Evolutionary conservation across 2,329 filamentous ascomycete genomes (phyloP), one percentile per base, ranked within the genome.

Genomic region (Neoascochyta sp.): DNA sequence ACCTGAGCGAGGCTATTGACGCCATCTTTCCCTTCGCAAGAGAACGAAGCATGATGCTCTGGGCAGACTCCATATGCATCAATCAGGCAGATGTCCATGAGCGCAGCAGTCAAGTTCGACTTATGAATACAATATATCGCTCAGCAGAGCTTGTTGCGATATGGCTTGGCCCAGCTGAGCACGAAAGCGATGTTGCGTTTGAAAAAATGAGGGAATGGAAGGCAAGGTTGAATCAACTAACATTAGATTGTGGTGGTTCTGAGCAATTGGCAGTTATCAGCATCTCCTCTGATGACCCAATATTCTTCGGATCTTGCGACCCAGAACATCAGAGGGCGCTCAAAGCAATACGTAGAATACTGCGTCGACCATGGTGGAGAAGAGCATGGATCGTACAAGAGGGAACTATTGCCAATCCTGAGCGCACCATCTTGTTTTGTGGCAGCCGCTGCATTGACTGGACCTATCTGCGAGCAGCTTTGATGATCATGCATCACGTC

Each of bases 41-140:
- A n/a, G n/a, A n/a, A n/a, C n/a, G n/a, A n/a, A n/a, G n/a, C n/a
- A n/a, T 27, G n/a, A 25, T 29, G 17, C 4, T 21, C 22, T 31
- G 32, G 35, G 24, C 32, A 7, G 31, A 39, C 15, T 24, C 23
- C 3, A 18, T n/a, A n/a, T 28, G 26, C n/a, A 34, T 34, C 10
- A 27, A 39, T 20, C 30, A 39, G 13, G n/a, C n/a, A 7, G 23
- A 34, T 14, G 16, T 39, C 5, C 9, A 24, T 15, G 30, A 39
- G 24, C 27, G 35, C 15, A 17, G 26, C 23, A 30, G 13, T 9
- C 24, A 29, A 24, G 20, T 41, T 6, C 34, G 34, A 4, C 29
- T 37, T 10, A 37, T 41, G 38, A 34, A 41, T 21, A 29, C 25
- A 17, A 39, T 39, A 17, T 45, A 39, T 16, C 20, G 38, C n/a